Evolutionary conservation across 129 eudicot species (phyloP).

Genomic region (Centrapalus pauciflorus): DNA sequence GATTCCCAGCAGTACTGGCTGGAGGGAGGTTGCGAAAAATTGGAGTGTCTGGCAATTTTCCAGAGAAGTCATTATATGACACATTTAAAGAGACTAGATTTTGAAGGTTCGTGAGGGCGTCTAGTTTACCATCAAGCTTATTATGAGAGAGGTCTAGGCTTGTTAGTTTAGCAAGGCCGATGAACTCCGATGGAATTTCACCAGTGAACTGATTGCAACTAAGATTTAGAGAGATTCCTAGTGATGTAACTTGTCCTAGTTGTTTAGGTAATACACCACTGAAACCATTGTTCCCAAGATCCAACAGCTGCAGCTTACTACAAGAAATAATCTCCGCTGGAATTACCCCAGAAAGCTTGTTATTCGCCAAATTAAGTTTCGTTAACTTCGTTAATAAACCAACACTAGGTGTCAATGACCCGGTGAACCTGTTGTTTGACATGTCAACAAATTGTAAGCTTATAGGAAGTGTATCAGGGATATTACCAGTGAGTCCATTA

Average conservation of each 20-base stretch:
- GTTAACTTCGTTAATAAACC: constrained; percentile 65
- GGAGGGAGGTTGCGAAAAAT: constrained; percentile 70
- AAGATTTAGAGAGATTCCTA: constrained; percentile 86
- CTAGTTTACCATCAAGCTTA: constrained; percentile 58
- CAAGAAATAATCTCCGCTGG: constrained; percentile 72
- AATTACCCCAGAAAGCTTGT: constrained; percentile 65
- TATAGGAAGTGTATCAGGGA: constrained; percentile 65
- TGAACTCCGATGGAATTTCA: constrained; percentile 63
- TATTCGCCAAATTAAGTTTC: constrained; percentile 63
- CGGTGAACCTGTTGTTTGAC: constrained; percentile 70
- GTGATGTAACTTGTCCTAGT: constrained; percentile 70
- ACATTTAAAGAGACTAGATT: constrained; percentile 82
- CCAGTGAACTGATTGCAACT: constrained; percentile 79
- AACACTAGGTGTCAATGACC: constrained; percentile 41
- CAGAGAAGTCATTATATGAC: constrained; percentile 81
- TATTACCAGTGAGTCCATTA: constrained; percentile 49
- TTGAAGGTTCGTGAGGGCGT: constrained; percentile 49
- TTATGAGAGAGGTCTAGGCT: constrained; percentile 81
- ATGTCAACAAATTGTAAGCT: constrained; percentile 73
- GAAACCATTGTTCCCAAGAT: constrained; percentile 80
- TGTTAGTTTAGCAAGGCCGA: constrained; percentile 60
- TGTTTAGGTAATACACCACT: constrained; percentile 73
- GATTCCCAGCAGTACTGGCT: constrained; percentile 57
- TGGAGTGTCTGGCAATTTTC: constrained; percentile 68
- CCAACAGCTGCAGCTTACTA: constrained; percentile 64